These are phyloP conservation scores for Anethum foeniculum DNA, from an alignment of 140 eudicot species.

Conservation along the genomic window DNA sequence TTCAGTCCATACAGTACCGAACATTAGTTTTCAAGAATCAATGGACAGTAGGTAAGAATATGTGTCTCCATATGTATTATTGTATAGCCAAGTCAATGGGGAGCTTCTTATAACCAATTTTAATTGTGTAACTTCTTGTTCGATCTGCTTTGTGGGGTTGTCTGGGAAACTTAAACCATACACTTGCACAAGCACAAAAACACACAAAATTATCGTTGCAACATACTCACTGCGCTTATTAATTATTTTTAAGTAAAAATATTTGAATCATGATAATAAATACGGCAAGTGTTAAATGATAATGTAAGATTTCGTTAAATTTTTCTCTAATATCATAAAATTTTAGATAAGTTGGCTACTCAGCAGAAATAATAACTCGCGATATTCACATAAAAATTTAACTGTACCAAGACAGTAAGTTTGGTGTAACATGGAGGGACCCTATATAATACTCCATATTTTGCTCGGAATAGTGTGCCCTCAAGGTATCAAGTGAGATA, in stretches of 20 bases:
- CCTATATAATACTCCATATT: neutral
- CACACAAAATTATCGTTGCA: neutral
- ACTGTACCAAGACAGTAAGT: too few species aligned
- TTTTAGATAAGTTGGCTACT: too few species aligned
- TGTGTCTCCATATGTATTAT: constrained; percentile 25
- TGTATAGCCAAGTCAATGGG: constrained; percentile 32
- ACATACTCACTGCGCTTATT: neutral
- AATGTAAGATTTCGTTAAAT: too few species aligned
- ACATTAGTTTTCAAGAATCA: constrained; percentile 14
- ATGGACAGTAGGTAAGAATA: constrained; percentile 32
- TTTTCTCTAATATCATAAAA: too few species aligned
- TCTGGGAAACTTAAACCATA: neutral
- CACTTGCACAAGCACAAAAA: neutral
- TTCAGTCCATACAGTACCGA: neutral
- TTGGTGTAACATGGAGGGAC: too few species aligned
- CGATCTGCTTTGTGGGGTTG: neutral
- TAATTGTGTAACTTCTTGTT: constrained; percentile 3
- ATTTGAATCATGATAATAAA: too few species aligned
- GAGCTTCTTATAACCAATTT: neutral
- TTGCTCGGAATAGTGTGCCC: neutral
- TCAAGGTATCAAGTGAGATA: constrained; percentile 5
- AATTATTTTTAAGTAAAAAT: too few species aligned
- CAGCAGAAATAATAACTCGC: too few species aligned
- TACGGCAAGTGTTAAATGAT: too few species aligned
- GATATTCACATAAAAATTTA: too few species aligned